Evolutionary conservation across 1,284 basidiomycete genomes (phyloP), one percentile per base, ranked within the genome.

Genomic region (Agroathelia rolfsii): DNA sequence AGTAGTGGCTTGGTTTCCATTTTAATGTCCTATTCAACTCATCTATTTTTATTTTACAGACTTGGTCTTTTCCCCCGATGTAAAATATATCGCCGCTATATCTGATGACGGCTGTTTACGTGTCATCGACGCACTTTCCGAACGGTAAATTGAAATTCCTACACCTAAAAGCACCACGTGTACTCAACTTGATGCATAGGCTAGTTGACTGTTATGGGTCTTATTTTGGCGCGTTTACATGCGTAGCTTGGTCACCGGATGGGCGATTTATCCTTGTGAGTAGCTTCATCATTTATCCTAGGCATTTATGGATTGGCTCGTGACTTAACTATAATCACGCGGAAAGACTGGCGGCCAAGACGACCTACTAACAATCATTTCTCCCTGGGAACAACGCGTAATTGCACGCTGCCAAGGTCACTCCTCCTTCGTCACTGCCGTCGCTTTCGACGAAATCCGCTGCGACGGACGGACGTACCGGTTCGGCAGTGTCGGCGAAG

Each of bases 331-430:
- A 10, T 8, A 9, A 7, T 8, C 26, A 28, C 8, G 21, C 28
- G 26, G 11, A 7, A 41, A 79, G 76, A 77, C 78, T 1, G 84
- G 83, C n/a, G 83, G 84, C 0, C 78, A 97, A 64, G 94, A 98
- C 51, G 94, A 98, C 50, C 68, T 98, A 7, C 66, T 96, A 30
- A 94, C 92, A 1, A 84, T 95, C 40, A 87, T 88, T 51, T 89
- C 90, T 0, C 86, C 88, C 1, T 83, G 81, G 68, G 92, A 95
- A 50, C 81, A 86, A 48, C 74, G 89, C 7, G 77, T 97, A 8
- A 76, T 98, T n/a, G 94, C 94, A 3, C 72, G 93, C 30, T 96
- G 93, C 59, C 92, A 96, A 56, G 95, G 94, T 0, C 94, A 98
- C 52, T 84, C 88, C 0, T 93, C 88, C 1, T 97, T 95, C 50